These are phyloP conservation scores for Aspergillus candidus DNA, from an alignment of 2,329 filamentous ascomycete species.

Conservation along the genomic window DNA sequence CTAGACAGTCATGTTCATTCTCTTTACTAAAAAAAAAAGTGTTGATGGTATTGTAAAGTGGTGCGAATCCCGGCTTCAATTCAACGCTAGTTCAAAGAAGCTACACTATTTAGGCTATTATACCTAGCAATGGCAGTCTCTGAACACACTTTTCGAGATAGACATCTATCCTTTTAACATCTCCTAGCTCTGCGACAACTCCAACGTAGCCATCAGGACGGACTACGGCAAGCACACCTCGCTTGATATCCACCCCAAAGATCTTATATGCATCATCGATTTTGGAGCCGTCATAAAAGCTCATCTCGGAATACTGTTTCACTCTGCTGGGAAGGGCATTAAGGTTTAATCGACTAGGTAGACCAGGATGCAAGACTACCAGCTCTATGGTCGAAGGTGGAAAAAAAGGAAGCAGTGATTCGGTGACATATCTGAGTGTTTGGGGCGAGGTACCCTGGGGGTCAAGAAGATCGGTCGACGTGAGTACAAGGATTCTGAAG, in stretches of 20 bases:
- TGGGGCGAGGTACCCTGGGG: conserved; percentile 21
- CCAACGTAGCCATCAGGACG: conserved; percentile 38
- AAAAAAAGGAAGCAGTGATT: conserved; percentile 19
- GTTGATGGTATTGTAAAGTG: too few species aligned
- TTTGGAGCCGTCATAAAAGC: conserved; percentile 28
- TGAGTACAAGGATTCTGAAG: conserved; percentile 32
- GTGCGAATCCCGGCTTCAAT: too few species aligned
- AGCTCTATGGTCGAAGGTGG: conserved; percentile 27
- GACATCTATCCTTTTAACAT: conserved; percentile 20
- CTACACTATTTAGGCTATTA: too few species aligned
- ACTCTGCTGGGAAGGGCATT: conserved; percentile 24
- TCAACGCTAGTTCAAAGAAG: too few species aligned
- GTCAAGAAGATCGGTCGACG: conserved; percentile 31
- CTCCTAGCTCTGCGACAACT: conserved; percentile 20
- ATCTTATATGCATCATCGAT: conserved; percentile 32
- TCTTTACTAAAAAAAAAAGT: too few species aligned
- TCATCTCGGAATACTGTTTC: conserved; percentile 32
- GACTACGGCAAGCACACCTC: conserved; percentile 30
- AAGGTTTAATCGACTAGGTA: conserved; percentile 27
- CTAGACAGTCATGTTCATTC: too few species aligned
- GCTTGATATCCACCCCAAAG: conserved; percentile 28
- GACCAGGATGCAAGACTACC: conserved; percentile 29
- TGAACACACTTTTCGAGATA: conserved; percentile 20
- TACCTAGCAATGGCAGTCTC: too few species aligned
- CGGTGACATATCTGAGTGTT: conserved; percentile 19